phyloP scores from a whole-genome alignment of 176 grass and related monocot species.

The Elaeis guineensis region DNA sequence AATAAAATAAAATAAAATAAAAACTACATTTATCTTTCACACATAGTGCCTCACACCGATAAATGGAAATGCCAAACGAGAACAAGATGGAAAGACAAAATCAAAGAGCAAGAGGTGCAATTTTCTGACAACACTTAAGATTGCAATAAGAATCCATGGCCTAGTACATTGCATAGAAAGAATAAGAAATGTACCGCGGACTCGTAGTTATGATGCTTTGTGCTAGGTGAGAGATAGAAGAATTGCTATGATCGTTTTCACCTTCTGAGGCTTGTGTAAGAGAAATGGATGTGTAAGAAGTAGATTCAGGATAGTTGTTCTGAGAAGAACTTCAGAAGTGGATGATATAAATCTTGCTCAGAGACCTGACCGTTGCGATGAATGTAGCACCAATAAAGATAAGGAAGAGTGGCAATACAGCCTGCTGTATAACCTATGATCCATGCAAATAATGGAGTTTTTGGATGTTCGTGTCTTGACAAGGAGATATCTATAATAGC shows the following conservation, averaged over 20 bases:
- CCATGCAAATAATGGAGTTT: constrained; percentile 84
- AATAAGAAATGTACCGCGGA: too few species aligned
- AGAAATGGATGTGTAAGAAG: constrained; percentile 14
- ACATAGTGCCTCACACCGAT: too few species aligned
- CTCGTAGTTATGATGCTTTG: too few species aligned
- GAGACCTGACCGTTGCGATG: constrained; percentile 60
- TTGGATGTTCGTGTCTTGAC: constrained; percentile 67
- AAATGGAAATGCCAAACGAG: too few species aligned
- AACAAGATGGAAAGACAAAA: too few species aligned
- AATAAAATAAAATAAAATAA: too few species aligned
- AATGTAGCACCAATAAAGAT: constrained; percentile 96
- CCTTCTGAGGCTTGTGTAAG: constrained; percentile 31
- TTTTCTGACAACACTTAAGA: too few species aligned
- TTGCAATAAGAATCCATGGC: too few species aligned
- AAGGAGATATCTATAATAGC: constrained; percentile 62
- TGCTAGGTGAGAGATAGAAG: constrained; percentile 20
- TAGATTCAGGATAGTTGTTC: constrained; percentile 36
- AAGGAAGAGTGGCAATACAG: constrained; percentile 73
- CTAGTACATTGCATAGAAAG: too few species aligned
- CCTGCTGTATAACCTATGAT: constrained; percentile 90
- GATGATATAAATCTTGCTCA: constrained; percentile 31
- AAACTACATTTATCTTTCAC: too few species aligned
- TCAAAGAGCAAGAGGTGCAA: too few species aligned
- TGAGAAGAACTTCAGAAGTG: constrained; percentile 24
- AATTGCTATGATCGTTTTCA: constrained; percentile 20